Percentiles rank a stretch among this genome's conserved stretches.
Conservation (phyloP, 1,284 basidiomycete genomes). For the Peniophora sp. region DNA sequence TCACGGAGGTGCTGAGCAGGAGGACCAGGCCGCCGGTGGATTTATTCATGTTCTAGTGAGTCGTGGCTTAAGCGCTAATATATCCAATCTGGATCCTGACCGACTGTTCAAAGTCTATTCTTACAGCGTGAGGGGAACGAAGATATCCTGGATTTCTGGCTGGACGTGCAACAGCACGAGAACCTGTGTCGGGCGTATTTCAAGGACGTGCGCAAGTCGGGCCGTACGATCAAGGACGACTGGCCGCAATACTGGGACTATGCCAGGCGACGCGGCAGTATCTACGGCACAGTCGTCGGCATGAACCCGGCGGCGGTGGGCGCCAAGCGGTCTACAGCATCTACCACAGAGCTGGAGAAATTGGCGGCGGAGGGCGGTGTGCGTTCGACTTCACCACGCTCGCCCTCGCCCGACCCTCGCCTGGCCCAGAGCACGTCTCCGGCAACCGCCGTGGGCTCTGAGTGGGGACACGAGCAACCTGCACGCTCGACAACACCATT, state of each 20-base stretch:
- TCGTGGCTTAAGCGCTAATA: slow-evolving; percentile 14
- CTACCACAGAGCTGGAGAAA: slow-evolving; percentile 66
- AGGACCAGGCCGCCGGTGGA: slow-evolving; percentile 92
- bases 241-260: slow-evolving; percentile 97
- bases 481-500: slow-evolving; percentile 72
- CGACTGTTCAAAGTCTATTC: slow-evolving; percentile 55
- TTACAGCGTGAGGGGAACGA: slow-evolving; percentile 91
- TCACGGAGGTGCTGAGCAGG: slow-evolving; percentile 80
- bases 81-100: slow-evolving; percentile 6
- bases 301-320: slow-evolving; percentile 40
- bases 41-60: slow-evolving; percentile 97
- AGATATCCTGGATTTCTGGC: slow-evolving; percentile 96
- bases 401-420: slow-evolving; percentile 17
- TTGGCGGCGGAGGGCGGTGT: slow-evolving; percentile 41
- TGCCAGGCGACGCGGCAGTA: slow-evolving; percentile 78
- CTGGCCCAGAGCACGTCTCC: slow-evolving; percentile 39
- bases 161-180: slow-evolving; percentile 98
- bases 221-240: slow-evolving; percentile 85
- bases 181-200: slow-evolving; percentile 97
- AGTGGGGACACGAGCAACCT: slow-evolving; percentile 32
- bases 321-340: slow-evolving; percentile 69
- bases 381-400: slow-evolving; percentile 45
- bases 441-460: slow-evolving; percentile 25
- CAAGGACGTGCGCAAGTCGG: slow-evolving; percentile 94
- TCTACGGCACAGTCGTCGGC: slow-evolving; percentile 87